Conservation (phyloP, 2,329 filamentous ascomycete species). For the Hymenoscyphus linearis region DNA sequence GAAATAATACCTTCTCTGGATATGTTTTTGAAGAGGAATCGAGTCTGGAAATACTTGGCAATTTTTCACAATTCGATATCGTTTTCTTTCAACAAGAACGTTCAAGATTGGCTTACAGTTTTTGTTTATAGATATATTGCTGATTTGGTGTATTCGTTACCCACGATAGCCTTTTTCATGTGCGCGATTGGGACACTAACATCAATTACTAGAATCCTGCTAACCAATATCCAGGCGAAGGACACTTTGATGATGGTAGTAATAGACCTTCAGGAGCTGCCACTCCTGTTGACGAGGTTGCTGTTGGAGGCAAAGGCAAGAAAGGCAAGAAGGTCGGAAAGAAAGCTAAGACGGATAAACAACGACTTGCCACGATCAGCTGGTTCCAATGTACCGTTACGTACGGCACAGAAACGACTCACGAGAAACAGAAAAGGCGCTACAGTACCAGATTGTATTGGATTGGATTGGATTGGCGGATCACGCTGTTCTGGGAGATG, state of each 20-base stretch:
- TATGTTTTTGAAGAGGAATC: background rate
- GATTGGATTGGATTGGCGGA: no score
- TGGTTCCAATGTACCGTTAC: no score
- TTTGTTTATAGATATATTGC: slow-evolving; percentile 13
- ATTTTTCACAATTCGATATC: background rate
- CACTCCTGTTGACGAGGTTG: slow-evolving; percentile 61
- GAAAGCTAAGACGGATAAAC: slow-evolving; percentile 64
- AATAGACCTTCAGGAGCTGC: slow-evolving; percentile 81
- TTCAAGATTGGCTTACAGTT: background rate
- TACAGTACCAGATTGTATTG: no score
- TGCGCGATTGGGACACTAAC: slow-evolving; percentile 7
- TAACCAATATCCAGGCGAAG: slow-evolving; percentile 67
- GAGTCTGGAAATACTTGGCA: background rate
- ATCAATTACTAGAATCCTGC: slow-evolving; percentile 18
- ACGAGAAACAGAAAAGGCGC: no score
- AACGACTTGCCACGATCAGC: slow-evolving; percentile 53
- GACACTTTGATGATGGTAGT: slow-evolving; percentile 83
- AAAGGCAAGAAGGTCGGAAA: slow-evolving; percentile 48
- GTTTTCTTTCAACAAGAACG: background rate
- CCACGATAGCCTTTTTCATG: slow-evolving; percentile 15
- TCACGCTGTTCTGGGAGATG: background rate
- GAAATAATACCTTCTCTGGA: no score
- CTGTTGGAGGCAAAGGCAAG: slow-evolving; percentile 48
- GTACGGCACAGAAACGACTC: no score
- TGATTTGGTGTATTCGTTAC: slow-evolving; percentile 12